Percentiles rank a stretch among this genome's conserved stretches.
phyloP scores from a whole-genome alignment of 768 basidiomycete species.

The Tricholoma furcatifolium region DNA sequence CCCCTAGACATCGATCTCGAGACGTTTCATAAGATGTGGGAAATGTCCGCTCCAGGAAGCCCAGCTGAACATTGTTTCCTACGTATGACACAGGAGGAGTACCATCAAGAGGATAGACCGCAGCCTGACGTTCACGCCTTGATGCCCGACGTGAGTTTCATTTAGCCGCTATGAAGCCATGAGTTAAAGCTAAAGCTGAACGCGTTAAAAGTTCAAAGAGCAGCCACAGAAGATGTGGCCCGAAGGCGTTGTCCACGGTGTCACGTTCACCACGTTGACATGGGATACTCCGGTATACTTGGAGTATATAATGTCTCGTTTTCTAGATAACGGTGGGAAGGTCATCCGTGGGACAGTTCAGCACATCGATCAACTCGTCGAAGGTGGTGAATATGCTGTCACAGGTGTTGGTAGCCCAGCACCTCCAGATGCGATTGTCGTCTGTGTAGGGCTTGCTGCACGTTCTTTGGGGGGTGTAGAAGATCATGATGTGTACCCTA shows the following conservation, averaged over 20 bases:
- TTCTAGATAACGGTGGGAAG: slow-evolving; percentile 54
- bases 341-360: slow-evolving; percentile 53
- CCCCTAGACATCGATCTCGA: slow-evolving; percentile 59
- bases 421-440: slow-evolving; percentile 51
- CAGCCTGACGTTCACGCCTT: slow-evolving; percentile 40
- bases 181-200: background rate
- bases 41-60: slow-evolving; percentile 56
- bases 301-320: slow-evolving; percentile 58
- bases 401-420: slow-evolving; percentile 16
- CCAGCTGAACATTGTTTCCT: slow-evolving; percentile 62
- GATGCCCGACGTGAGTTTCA: slow-evolving; percentile 49
- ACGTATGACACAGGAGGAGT: slow-evolving; percentile 60
- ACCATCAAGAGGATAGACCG: slow-evolving; percentile 39
- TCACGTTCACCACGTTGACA: slow-evolving; percentile 57
- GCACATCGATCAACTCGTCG: slow-evolving; percentile 61
- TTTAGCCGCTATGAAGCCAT: no score
- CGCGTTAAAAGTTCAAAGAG: slow-evolving; percentile 21
- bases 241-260: slow-evolving; percentile 38
- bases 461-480: slow-evolving; percentile 72
- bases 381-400: slow-evolving; percentile 43
- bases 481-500: slow-evolving; percentile 66
- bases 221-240: slow-evolving; percentile 34
- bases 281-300: slow-evolving; percentile 65
- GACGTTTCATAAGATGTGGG: slow-evolving; percentile 73
- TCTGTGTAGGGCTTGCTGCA: slow-evolving; percentile 72